These are phyloP conservation scores for Russula emetica DNA, from an alignment of 768 basidiomycete species.

Conservation along the genomic window DNA sequence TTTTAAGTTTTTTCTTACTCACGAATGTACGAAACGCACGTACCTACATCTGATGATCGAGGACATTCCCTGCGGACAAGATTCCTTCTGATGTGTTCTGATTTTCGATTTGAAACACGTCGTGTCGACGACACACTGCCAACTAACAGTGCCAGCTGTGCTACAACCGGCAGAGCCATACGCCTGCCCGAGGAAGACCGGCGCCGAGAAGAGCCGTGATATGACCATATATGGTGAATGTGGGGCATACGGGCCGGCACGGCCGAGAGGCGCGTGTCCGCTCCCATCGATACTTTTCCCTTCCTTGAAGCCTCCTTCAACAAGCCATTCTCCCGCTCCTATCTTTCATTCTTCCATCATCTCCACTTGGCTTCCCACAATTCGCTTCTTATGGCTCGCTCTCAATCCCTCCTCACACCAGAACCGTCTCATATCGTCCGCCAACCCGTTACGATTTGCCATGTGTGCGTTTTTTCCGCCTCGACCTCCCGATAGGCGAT, in stretches of 20 bases:
- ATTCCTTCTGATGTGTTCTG: not conserved
- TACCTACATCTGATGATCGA: constrained; percentile 9
- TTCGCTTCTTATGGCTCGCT: constrained; percentile 43
- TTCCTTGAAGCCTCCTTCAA: not conserved
- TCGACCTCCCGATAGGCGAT: not conserved
- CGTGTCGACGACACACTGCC: not conserved
- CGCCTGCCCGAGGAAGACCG: not conserved
- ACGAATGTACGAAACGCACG: constrained; percentile 14
- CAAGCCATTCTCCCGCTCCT: not conserved
- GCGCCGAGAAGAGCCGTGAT: not conserved
- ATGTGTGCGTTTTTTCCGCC: constrained; percentile 45
- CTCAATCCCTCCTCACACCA: constrained; percentile 43
- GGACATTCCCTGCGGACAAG: not conserved
- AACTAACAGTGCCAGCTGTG: too few species aligned
- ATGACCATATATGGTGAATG: not conserved
- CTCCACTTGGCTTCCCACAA: not conserved
- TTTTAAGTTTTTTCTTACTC: constrained; percentile 5
- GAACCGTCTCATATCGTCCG: constrained; percentile 42
- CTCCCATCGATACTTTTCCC: not conserved
- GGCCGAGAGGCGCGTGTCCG: not conserved
- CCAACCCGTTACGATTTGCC: constrained; percentile 51
- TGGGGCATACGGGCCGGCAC: not conserved
- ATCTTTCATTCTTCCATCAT: not conserved
- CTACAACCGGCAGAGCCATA: not conserved
- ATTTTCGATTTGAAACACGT: not conserved